phyloP scores from a whole-genome alignment of 1,139 yeast species.

The Lodderomyces orthopsilosis region DNA sequence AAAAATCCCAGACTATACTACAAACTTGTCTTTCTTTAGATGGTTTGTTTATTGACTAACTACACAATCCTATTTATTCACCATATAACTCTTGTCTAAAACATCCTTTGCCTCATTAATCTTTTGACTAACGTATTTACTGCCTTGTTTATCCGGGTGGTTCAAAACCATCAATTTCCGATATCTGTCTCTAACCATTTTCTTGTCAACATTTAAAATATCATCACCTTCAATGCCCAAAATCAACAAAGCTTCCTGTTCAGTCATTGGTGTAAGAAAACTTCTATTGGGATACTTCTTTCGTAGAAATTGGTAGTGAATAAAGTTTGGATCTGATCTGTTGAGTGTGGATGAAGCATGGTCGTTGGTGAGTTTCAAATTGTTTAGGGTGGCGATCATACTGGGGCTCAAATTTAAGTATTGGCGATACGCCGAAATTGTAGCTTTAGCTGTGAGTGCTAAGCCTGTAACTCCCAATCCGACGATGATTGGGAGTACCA shows the following conservation, averaged over 20 bases:
- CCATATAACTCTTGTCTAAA: slow-evolving; percentile 54
- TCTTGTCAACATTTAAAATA: slow-evolving; percentile 41
- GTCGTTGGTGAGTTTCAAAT: slow-evolving; percentile 25
- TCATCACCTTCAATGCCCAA: slow-evolving; percentile 55
- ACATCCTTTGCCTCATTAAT: slow-evolving; percentile 74
- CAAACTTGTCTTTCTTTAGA: too few relatives aligned
- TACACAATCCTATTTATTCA: slow-evolving; percentile 17
- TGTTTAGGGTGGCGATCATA: slow-evolving; percentile 57
- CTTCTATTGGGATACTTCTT: slow-evolving; percentile 44
- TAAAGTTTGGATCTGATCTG: slow-evolving; percentile 19
- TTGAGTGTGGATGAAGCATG: slow-evolving; percentile 4
- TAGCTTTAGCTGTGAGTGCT: slow-evolving; percentile 53
- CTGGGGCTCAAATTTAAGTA: slow-evolving; percentile 45
- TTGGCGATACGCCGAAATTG: slow-evolving; percentile 43
- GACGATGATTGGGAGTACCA: slow-evolving; percentile 54
- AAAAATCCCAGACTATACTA: too few relatives aligned
- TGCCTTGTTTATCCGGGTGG: slow-evolving; percentile 81
- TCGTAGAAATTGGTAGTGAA: slow-evolving; percentile 25
- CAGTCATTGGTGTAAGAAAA: slow-evolving; percentile 53
- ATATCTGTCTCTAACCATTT: slow-evolving; percentile 52
- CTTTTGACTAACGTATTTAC: slow-evolving; percentile 66
- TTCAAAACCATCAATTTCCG: slow-evolving; percentile 61
- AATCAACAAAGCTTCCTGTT: slow-evolving; percentile 55
- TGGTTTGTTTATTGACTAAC: too few relatives aligned
- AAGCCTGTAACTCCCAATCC: slow-evolving; percentile 57